Evolutionary conservation across 2,329 filamentous ascomycete genomes (phyloP).

Genomic region (Orbilia javanica): DNA sequence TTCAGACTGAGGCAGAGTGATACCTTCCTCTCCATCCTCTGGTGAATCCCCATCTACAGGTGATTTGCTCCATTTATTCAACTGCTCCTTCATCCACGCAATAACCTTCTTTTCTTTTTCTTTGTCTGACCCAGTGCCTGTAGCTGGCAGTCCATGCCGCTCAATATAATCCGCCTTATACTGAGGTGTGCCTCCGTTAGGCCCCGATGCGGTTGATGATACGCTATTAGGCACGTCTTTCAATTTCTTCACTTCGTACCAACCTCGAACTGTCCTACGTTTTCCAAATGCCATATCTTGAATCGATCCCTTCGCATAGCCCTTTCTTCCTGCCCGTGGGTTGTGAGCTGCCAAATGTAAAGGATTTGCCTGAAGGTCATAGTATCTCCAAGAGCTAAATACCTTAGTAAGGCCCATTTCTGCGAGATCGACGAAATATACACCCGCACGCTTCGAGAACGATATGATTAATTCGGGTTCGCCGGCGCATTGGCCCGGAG

Average conservation of each 20-base stretch:
- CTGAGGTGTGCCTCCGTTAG: too few relatives aligned
- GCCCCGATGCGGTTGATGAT: background rate
- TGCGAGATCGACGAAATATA: conserved; percentile 29
- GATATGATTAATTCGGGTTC: conserved; percentile 23
- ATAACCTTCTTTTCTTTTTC: background rate
- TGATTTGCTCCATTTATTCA: background rate
- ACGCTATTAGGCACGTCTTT: conserved; percentile 9
- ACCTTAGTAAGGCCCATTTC: background rate
- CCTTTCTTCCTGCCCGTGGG: background rate
- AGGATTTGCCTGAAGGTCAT: conserved; percentile 3
- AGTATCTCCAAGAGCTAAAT: conserved; percentile 28
- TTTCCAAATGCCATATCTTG: conserved; percentile 24
- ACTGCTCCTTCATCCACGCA: conserved; percentile 1
- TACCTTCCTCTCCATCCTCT: too few relatives aligned
- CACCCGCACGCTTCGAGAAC: background rate
- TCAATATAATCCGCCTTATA: background rate
- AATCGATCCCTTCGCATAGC: background rate
- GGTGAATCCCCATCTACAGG: background rate
- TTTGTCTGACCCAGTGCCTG: background rate
- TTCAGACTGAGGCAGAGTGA: too few relatives aligned
- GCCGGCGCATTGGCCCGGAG: background rate
- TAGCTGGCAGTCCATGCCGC: conserved; percentile 1
- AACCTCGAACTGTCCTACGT: background rate
- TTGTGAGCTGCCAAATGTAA: background rate
- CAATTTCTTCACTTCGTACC: background rate